Conservation (phyloP, 371 early-diverging fungal genomes). For the Fennellomyces sp. region DNA sequence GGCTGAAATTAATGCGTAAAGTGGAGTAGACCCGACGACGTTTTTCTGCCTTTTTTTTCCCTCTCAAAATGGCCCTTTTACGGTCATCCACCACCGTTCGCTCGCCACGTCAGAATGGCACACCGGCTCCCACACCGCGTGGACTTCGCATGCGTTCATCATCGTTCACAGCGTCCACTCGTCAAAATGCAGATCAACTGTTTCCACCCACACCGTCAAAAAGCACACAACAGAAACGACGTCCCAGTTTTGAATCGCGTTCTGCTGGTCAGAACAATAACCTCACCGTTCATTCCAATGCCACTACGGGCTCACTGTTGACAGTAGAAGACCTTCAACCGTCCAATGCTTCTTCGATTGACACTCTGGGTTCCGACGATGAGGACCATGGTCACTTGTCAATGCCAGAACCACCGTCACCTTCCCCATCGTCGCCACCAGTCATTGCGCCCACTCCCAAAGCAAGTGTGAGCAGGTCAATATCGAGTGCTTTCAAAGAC, state of each 20-base stretch:
- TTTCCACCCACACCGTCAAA: too few relatives aligned
- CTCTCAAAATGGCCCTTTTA: too few relatives aligned
- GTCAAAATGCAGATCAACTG: too few relatives aligned
- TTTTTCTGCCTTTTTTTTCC: too few relatives aligned
- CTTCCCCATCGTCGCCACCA: neutral
- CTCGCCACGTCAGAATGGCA: too few relatives aligned
- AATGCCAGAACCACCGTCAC: neutral
- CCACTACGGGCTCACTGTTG: neutral
- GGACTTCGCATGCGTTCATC: too few relatives aligned
- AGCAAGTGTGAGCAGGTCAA: neutral
- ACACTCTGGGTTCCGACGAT: neutral
- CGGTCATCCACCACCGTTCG: too few relatives aligned
- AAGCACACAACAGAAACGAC: too few relatives aligned
- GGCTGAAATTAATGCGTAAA: too few relatives aligned
- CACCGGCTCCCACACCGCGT: too few relatives aligned
- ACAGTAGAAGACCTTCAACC: neutral
- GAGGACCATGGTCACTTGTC: neutral
- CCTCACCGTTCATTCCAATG: neutral
- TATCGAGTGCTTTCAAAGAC: neutral
- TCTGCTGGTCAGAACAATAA: constrained; percentile 3
- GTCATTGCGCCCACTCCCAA: neutral
- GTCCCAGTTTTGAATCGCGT: neutral
- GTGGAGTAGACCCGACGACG: too few relatives aligned
- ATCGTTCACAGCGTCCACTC: too few relatives aligned
- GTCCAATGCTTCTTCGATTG: neutral